Evolutionary conservation across 2,329 filamentous ascomycete species (phyloP).

Genomic region (Mollisia scopiformis): DNA sequence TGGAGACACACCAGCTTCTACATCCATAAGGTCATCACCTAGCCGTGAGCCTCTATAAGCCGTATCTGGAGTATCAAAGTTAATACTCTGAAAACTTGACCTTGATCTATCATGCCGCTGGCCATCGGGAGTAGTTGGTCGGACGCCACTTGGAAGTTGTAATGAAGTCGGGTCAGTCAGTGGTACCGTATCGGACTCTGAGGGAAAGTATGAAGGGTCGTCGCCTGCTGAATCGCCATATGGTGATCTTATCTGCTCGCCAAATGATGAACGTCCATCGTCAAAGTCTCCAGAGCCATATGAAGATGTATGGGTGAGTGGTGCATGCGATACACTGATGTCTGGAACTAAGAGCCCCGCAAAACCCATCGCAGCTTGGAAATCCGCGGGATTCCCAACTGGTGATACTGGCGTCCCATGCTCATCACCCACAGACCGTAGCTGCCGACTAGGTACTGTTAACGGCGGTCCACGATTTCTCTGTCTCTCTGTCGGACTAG

Average conservation of each 20-base stretch:
- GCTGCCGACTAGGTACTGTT: slow-evolving; percentile 14
- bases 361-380: slow-evolving; percentile 38
- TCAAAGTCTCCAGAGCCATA: slow-evolving; percentile 33
- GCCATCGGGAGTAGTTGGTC: slow-evolving; percentile 38
- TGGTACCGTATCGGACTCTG: slow-evolving; percentile 60
- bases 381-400: slow-evolving; percentile 34
- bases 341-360: slow-evolving; percentile 38
- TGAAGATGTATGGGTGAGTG: slow-evolving; percentile 22
- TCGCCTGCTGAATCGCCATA: slow-evolving; percentile 18
- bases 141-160: slow-evolving; percentile 57
- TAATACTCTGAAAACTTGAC: slow-evolving; percentile 54
- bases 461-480: slow-evolving; percentile 16
- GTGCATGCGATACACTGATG: slow-evolving; percentile 34
- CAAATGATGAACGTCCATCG: slow-evolving; percentile 31
- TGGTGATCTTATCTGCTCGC: slow-evolving; percentile 10
- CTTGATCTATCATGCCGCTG: slow-evolving; percentile 49
- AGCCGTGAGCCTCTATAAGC: slow-evolving; percentile 48
- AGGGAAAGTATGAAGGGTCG: slow-evolving; percentile 37
- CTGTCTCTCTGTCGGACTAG: slow-evolving; percentile 28
- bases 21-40: slow-evolving; percentile 60
- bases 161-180: slow-evolving; percentile 59
- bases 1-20: slow-evolving; percentile 58
- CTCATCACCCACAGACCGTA: slow-evolving; percentile 22
- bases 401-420: slow-evolving; percentile 30
- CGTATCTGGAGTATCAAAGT: slow-evolving; percentile 46